Evolutionary conservation across 2,329 filamentous ascomycete genomes (phyloP).

Genomic region (Aschersonia sp.): DNA sequence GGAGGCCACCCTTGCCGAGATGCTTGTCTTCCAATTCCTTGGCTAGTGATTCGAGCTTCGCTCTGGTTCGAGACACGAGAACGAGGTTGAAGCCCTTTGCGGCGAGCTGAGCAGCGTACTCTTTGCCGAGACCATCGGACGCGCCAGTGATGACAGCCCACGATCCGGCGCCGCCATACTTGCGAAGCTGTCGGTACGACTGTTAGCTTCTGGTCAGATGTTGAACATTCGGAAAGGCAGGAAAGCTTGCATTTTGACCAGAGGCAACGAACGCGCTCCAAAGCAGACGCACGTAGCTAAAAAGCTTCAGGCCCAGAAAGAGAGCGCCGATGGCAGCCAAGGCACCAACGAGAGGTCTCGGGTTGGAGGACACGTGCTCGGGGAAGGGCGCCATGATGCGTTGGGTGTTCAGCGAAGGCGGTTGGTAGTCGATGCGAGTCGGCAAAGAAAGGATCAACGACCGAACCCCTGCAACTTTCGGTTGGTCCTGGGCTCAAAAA

Average conservation of each 20-base stretch:
- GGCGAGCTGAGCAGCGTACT: constrained; percentile 84
- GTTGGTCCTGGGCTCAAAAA: no score
- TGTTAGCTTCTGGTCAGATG: neutral
- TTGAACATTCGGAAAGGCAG: neutral
- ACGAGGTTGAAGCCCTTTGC: constrained; percentile 87
- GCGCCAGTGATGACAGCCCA: constrained; percentile 94
- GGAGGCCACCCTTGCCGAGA: constrained; percentile 37
- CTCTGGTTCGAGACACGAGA: constrained; percentile 87
- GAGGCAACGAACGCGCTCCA: constrained; percentile 55
- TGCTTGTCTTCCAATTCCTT: constrained; percentile 61
- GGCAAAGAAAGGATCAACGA: no score
- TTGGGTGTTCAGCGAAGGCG: no score
- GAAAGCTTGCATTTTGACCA: constrained; percentile 42
- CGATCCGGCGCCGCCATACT: constrained; percentile 79
- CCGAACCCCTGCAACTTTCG: no score
- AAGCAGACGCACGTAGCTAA: constrained; percentile 46
- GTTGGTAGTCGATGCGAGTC: no score
- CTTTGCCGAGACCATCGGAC: constrained; percentile 92
- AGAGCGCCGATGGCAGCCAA: constrained; percentile 44
- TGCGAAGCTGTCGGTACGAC: constrained; percentile 49
- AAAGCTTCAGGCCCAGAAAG: constrained; percentile 38
- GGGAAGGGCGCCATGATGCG: constrained; percentile 2
- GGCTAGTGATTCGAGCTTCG: constrained; percentile 71
- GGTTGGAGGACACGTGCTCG: constrained; percentile 17
- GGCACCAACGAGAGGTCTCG: constrained; percentile 28